A percentile compares a stretch with the other conserved stretches of the same genome.
Conservation (phyloP, 73 alveolate genomes). For the Blepharisma japonicum region DNA sequence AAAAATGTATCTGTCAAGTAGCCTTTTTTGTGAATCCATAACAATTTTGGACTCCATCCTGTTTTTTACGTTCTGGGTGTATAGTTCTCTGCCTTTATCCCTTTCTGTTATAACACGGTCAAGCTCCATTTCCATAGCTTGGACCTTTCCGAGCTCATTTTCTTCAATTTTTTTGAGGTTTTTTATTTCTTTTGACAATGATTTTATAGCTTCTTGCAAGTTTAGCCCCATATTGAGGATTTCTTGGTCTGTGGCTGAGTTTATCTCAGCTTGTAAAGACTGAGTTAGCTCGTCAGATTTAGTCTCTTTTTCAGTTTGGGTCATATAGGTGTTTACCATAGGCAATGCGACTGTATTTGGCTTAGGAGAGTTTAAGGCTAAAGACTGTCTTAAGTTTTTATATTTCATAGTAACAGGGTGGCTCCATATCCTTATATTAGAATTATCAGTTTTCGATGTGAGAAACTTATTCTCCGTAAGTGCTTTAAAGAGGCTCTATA, state of each 20-base stretch:
- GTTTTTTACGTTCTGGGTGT: background rate
- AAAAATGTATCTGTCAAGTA: background rate
- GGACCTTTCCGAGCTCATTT: background rate
- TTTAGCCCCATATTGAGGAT: too few relatives aligned
- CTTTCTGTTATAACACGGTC: background rate
- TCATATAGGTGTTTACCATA: too few relatives aligned
- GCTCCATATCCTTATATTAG: background rate
- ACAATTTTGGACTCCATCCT: background rate
- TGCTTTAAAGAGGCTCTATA: background rate
- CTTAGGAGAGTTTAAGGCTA: too few relatives aligned
- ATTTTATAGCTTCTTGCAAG: too few relatives aligned
- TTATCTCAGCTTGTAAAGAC: too few relatives aligned
- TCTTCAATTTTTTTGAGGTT: background rate
- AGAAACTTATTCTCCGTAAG: background rate
- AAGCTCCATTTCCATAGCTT: background rate
- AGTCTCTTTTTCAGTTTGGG: too few relatives aligned
- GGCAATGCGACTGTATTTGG: too few relatives aligned
- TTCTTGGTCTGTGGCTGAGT: too few relatives aligned
- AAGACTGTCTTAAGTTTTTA: too few relatives aligned
- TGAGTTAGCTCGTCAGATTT: too few relatives aligned
- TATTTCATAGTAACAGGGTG: background rate
- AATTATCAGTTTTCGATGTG: slow-evolving; percentile 5
- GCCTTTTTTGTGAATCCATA: slow-evolving; percentile 14
- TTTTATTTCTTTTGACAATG: background rate
- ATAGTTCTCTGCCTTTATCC: background rate